Percentiles rank a stretch among this genome's conserved stretches.
Conservation (phyloP, 225 moss, liverwort and hornwort species). For the Lunularia cruciata region DNA sequence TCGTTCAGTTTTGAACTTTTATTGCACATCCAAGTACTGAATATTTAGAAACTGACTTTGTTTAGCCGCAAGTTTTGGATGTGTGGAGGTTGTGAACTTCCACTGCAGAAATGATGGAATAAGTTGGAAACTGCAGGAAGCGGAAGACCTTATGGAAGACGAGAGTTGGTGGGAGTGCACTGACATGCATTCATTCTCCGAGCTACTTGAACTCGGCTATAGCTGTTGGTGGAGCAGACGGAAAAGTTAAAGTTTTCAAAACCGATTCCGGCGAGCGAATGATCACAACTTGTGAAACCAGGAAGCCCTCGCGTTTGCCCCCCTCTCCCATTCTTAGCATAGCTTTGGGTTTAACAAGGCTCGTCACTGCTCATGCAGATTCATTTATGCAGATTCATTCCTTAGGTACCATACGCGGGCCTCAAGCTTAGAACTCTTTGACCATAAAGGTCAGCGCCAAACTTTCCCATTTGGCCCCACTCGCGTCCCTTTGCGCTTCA, state of each 20-base stretch:
- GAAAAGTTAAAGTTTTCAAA: conserved; percentile 23
- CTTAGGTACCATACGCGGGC: conserved; percentile 2
- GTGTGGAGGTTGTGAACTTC: neutral
- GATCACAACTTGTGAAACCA: conserved; percentile 8
- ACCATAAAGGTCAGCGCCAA: too few species aligned
- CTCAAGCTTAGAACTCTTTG: neutral
- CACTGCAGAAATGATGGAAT: neutral
- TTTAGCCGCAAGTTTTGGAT: neutral
- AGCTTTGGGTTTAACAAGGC: conserved; percentile 38
- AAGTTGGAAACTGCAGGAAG: conserved; percentile 18
- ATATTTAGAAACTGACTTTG: neutral
- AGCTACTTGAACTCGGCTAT: conserved; percentile 23
- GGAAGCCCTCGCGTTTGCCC: conserved; percentile 3
- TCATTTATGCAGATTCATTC: conserved; percentile 24
- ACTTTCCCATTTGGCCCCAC: too few species aligned
- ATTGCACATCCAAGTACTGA: too few species aligned
- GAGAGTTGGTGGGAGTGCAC: conserved; percentile 12
- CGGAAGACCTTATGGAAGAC: conserved; percentile 30
- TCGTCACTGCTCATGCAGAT: conserved; percentile 38
- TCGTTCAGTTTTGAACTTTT: neutral
- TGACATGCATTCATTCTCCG: conserved; percentile 35
- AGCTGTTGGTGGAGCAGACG: conserved; percentile 34
- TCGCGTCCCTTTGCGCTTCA: too few species aligned
- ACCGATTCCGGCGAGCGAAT: conserved; percentile 20
- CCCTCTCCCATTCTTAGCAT: conserved; percentile 35